Evolutionary conservation across 1,284 basidiomycete genomes (phyloP), one percentile per base, ranked within the genome.

Genomic region (Inonotus obliquus): DNA sequence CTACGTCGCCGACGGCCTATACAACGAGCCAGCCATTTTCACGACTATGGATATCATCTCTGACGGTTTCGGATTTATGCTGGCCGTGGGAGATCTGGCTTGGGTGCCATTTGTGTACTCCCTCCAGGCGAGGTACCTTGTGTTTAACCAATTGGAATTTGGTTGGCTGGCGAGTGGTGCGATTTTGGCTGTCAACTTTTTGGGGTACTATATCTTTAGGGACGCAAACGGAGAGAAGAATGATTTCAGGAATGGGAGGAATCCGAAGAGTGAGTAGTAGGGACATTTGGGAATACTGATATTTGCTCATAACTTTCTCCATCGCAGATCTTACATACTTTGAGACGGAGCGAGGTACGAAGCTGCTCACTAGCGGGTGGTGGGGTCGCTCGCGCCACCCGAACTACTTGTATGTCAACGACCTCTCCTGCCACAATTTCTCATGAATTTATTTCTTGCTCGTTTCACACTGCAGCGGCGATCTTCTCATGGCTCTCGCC

Each of bases 31-130:
- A 2, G 89, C 92, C 10, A 86, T 99, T 69, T 83, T 99, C 65
- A 96, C 92, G 9, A 95, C 92, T 19, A 98, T 99, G 94, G 96
- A 99, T 73, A 97, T 99, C 71, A 96, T 90, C 7, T 94, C 93
- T 29, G 97, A 99, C 69, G 96, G 96, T 4, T 98, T 99, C 69
- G 97, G 97, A 6, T 98, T 96, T 82, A 99, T 99, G 97, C 87
- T 99, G 35, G 79, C 93, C 2, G 86, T 97, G 54, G 97, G 96
- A 52, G 95, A 99, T 73, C 83, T 98, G 25, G 79, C 87, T 19
- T 98, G 94, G 92, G 92, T 99, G 9, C 97, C 97, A 4, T 98
- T 98, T 76, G 87, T 87, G 14, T 99, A 98, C 76, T 88, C 87
- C 23, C 84, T 98, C 4, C 96, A 99, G 77, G 93, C 96, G 1